These are phyloP conservation scores for Ogataea saltuana DNA, from an alignment of 805 yeast species.

Conservation along the genomic window DNA sequence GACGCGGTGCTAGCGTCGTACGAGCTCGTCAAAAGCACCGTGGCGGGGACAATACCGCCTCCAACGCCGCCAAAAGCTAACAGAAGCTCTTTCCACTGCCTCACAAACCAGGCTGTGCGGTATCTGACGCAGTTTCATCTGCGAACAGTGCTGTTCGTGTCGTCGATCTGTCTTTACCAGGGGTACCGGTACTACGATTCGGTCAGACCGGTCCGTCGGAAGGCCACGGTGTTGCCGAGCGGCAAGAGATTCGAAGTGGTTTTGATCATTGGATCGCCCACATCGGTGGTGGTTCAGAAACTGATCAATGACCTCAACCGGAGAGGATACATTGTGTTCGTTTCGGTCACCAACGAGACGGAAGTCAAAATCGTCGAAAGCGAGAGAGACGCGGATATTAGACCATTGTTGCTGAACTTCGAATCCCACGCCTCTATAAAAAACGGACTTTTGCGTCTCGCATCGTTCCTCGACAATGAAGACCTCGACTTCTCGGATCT, in stretches of 20 bases:
- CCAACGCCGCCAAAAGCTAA: slow-evolving; percentile 9
- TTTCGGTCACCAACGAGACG: slow-evolving; percentile 66
- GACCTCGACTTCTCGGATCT: slow-evolving; percentile 49
- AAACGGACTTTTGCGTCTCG: slow-evolving; percentile 50
- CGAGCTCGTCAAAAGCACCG: slow-evolving; percentile 2
- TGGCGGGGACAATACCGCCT: slow-evolving; percentile 2
- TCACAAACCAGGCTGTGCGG: slow-evolving; percentile 2
- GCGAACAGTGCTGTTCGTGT: slow-evolving; percentile 6
- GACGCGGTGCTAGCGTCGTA: slow-evolving; percentile 7
- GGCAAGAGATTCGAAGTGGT: slow-evolving; percentile 80
- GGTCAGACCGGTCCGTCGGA: slow-evolving; percentile 33
- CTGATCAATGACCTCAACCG: slow-evolving; percentile 73
- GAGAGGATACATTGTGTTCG: slow-evolving; percentile 79
- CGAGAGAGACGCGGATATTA: slow-evolving; percentile 68
- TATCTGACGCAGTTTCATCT: slow-evolving; percentile 4
- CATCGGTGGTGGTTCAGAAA: slow-evolving; percentile 68
- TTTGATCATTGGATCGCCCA: slow-evolving; percentile 72
- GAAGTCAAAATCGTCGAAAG: slow-evolving; percentile 53
- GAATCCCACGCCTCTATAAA: slow-evolving; percentile 43
- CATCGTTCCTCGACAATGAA: slow-evolving; percentile 42
- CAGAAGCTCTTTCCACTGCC: background rate
- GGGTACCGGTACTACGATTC: slow-evolving; percentile 4
- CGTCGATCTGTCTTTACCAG: slow-evolving; percentile 5
- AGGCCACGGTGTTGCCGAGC: slow-evolving; percentile 61
- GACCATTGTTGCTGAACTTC: slow-evolving; percentile 59